Percentiles rank a stretch among this genome's conserved stretches.
These are phyloP conservation scores for Linanthus parryae DNA, from an alignment of 148 eudicot genomes.

Conservation along the genomic window DNA sequence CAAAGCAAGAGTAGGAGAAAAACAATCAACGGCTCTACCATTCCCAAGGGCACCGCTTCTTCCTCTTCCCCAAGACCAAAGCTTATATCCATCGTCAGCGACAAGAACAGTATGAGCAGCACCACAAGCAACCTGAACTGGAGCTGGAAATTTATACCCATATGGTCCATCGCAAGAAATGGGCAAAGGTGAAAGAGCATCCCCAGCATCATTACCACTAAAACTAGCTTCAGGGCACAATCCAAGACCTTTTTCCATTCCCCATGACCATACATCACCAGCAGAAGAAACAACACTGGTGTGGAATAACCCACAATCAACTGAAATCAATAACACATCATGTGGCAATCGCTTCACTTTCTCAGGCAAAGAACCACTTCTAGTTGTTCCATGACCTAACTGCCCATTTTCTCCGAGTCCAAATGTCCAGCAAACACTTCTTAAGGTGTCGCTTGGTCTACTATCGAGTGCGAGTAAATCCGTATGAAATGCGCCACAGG, in stretches of 20 bases:
- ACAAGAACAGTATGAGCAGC: slow-evolving; percentile 85
- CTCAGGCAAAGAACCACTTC: slow-evolving; percentile 40
- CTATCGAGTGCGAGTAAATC: slow-evolving; percentile 55
- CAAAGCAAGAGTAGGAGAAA: slow-evolving; percentile 42
- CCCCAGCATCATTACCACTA: slow-evolving; percentile 55
- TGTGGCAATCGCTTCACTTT: slow-evolving; percentile 40
- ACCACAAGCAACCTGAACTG: slow-evolving; percentile 68
- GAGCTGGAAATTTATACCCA: slow-evolving; percentile 44
- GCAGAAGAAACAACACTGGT: slow-evolving; percentile 71
- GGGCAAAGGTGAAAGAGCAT: slow-evolving; percentile 53
- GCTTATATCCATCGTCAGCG: slow-evolving; percentile 54
- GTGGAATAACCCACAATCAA: slow-evolving; percentile 81
- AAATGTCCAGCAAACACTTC: slow-evolving; percentile 75
- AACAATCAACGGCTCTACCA: slow-evolving; percentile 44
- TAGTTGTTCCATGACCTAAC: slow-evolving; percentile 81
- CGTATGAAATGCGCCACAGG: slow-evolving; percentile 79
- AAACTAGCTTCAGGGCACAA: slow-evolving; percentile 78
- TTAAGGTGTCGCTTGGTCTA: slow-evolving; percentile 33
- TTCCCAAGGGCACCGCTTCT: slow-evolving; percentile 76
- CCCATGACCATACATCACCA: slow-evolving; percentile 95
- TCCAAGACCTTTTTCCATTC: slow-evolving; percentile 88
- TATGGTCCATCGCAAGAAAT: slow-evolving; percentile 30
- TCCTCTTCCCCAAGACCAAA: slow-evolving; percentile 92
- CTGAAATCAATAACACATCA: slow-evolving; percentile 39
- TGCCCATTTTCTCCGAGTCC: slow-evolving; percentile 92